These are phyloP conservation scores for Suillus decipiens DNA, from an alignment of 768 basidiomycete genomes.

Conservation along the genomic window DNA sequence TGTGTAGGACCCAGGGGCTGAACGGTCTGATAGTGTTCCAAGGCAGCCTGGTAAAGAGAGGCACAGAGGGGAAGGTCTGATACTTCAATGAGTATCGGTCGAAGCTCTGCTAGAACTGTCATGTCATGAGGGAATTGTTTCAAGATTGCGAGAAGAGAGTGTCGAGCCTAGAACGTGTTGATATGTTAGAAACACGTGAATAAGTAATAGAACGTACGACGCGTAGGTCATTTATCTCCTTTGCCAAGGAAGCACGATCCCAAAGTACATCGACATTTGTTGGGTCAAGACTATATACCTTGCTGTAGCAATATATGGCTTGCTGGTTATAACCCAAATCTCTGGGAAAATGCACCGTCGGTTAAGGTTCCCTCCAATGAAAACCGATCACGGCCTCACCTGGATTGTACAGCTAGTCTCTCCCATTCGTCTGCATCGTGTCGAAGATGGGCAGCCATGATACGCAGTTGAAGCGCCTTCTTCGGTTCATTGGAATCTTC, in stretches of 20 bases:
- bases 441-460: slow-evolving; percentile 88
- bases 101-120: slow-evolving; percentile 74
- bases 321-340: slow-evolving; percentile 77
- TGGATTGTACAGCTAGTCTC: slow-evolving; percentile 71
- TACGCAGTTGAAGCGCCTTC: slow-evolving; percentile 77
- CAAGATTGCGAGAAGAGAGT: slow-evolving; percentile 49
- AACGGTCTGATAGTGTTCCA: slow-evolving; percentile 61
- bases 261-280: slow-evolving; percentile 83
- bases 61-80: slow-evolving; percentile 67
- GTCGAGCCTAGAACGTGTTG: slow-evolving; percentile 22
- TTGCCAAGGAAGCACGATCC: slow-evolving; percentile 84
- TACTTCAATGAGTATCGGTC: slow-evolving; percentile 70
- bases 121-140: slow-evolving; percentile 78
- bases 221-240: slow-evolving; percentile 68
- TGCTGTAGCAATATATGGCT: slow-evolving; percentile 89
- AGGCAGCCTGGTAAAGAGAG: slow-evolving; percentile 68
- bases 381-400: slow-evolving; percentile 40
- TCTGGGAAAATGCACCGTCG: slow-evolving; percentile 28
- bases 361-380: background rate
- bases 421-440: slow-evolving; percentile 90
- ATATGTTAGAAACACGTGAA: background rate
- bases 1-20: slow-evolving; percentile 44
- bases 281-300: slow-evolving; percentile 77
- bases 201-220: slow-evolving; percentile 46
- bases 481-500: slow-evolving; percentile 67